These are phyloP conservation scores for Fusarium sp. DNA, from an alignment of 2,329 filamentous ascomycete genomes.

Conservation along the genomic window DNA sequence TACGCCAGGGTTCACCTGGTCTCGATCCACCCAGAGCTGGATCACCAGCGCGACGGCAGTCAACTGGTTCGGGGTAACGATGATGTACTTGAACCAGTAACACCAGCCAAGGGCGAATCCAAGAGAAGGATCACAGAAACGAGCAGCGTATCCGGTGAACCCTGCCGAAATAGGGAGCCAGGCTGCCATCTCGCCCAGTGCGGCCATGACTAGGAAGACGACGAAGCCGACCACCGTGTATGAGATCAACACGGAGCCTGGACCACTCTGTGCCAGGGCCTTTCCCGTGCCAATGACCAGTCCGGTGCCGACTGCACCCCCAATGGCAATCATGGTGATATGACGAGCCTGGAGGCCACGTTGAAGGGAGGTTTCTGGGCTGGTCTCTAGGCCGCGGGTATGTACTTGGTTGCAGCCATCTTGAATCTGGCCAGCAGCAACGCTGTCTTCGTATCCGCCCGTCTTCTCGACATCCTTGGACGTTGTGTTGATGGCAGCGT, in stretches of 20 bases:
- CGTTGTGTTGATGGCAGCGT: too few relatives aligned
- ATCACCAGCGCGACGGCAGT: constrained; percentile 86
- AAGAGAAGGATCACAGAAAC: constrained; percentile 85
- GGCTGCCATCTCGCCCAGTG: constrained; percentile 87
- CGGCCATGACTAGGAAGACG: constrained; percentile 87
- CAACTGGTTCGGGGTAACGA: constrained; percentile 87
- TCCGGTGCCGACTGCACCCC: constrained; percentile 82
- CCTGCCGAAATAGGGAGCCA: constrained; percentile 85
- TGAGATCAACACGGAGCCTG: constrained; percentile 79
- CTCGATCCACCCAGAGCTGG: constrained; percentile 79
- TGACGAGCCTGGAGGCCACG: constrained; percentile 70
- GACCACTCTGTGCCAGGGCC: constrained; percentile 68
- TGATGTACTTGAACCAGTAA: constrained; percentile 85
- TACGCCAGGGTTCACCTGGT: constrained; percentile 81
- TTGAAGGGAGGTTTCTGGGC: constrained; percentile 64
- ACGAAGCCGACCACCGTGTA: constrained; percentile 79
- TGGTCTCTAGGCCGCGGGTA: constrained; percentile 66
- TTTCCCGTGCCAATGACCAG: constrained; percentile 79
- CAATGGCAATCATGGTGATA: constrained; percentile 77
- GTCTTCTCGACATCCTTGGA: too few relatives aligned
- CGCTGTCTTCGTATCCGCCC: too few relatives aligned
- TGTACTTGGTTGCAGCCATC: too few relatives aligned
- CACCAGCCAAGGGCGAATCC: constrained; percentile 85
- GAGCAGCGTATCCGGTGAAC: constrained; percentile 85
- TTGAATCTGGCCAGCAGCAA: too few relatives aligned